These are phyloP conservation scores for Otatea glauca DNA, from an alignment of 176 grass and related monocot genomes.

Conservation along the genomic window DNA sequence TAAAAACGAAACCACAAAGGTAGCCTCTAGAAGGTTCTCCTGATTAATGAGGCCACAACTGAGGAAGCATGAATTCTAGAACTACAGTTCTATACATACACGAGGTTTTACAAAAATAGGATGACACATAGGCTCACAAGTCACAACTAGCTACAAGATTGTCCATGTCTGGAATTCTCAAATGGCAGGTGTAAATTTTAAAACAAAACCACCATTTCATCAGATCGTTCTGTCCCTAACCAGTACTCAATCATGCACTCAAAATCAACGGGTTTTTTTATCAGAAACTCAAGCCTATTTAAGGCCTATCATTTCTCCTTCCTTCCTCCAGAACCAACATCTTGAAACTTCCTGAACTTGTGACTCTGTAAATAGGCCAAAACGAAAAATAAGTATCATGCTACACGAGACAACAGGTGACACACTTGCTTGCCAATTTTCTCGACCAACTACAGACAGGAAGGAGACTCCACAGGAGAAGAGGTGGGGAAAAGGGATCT, in stretches of 20 bases:
- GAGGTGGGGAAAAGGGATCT: background rate
- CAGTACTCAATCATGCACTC: background rate
- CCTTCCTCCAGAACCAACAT: background rate
- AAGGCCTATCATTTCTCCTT: background rate
- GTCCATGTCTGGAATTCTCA: background rate
- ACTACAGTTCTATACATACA: background rate
- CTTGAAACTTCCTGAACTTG: slow-evolving; percentile 10
- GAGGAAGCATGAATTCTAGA: background rate
- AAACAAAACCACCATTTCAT: background rate
- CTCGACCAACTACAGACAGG: slow-evolving; percentile 9
- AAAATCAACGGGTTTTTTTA: background rate
- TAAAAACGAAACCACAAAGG: background rate
- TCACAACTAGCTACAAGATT: background rate
- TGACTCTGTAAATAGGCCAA: background rate
- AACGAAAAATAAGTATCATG: background rate
- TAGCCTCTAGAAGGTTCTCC: background rate
- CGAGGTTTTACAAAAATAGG: background rate
- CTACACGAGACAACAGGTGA: background rate
- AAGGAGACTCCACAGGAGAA: slow-evolving; percentile 6
- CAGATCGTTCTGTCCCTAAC: background rate
- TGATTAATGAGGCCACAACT: background rate
- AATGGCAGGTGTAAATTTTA: background rate
- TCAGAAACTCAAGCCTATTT: background rate
- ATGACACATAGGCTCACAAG: background rate
- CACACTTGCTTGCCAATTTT: slow-evolving; percentile 19